A percentile compares a stretch with the other conserved stretches of the same genome.
phyloP scores from a whole-genome alignment of 164 flowering plant genomes.

The Santalum album region DNA sequence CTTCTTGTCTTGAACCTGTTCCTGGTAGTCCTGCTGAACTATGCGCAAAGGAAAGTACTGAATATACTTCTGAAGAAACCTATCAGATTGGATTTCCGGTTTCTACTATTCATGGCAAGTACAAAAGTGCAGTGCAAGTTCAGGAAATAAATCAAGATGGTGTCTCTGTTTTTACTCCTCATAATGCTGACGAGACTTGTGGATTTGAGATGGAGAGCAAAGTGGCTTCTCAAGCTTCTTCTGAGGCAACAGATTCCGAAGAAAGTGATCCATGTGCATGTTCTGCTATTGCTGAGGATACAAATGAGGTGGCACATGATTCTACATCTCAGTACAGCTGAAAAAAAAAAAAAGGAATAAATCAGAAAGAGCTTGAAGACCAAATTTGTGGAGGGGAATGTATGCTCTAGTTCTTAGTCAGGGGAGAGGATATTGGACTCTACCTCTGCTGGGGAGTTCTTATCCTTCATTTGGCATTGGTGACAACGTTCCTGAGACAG shows the following conservation, averaged over 20 bases:
- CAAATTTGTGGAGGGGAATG: no score
- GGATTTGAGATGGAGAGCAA: constrained; percentile 3
- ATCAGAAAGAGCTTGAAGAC: no score
- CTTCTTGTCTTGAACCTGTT: constrained; percentile 12
- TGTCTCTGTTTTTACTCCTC: constrained; percentile 5
- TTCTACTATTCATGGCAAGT: constrained; percentile 5
- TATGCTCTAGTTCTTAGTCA: no score
- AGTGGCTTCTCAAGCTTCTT: constrained; percentile 7
- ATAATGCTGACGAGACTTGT: constrained; percentile 6
- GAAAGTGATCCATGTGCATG: background rate
- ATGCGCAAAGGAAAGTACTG: constrained; percentile 7
- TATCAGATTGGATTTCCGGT: constrained; percentile 5
- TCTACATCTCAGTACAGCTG: no score
- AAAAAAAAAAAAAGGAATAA: no score
- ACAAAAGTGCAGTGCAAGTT: background rate
- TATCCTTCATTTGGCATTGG: no score
- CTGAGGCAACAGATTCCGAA: no score
- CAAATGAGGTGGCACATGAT: no score
- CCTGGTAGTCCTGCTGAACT: constrained; percentile 1
- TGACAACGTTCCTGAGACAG: no score
- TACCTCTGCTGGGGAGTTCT: no score
- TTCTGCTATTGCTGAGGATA: background rate
- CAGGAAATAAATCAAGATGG: constrained; percentile 1
- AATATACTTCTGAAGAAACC: background rate
- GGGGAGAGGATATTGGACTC: no score